Evolutionary conservation across 108 stramenopile genomes (phyloP).

Genomic region (Aurantiochytrium sp.): DNA sequence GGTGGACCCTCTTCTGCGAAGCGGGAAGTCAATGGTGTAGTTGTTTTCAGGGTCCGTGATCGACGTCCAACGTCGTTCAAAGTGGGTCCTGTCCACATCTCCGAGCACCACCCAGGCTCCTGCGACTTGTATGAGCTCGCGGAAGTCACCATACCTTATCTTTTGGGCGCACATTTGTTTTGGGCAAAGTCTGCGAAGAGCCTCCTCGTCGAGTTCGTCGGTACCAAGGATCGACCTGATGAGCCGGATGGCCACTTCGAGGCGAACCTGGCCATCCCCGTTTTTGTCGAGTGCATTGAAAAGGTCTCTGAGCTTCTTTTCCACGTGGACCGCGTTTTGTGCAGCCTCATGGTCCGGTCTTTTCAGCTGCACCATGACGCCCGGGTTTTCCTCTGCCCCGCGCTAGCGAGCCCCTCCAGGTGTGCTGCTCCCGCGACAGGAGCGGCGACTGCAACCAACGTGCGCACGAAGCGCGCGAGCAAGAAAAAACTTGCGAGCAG

Average conservation of each 20-base stretch:
- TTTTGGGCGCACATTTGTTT: not conserved
- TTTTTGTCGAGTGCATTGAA: not conserved
- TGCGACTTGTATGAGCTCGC: not conserved
- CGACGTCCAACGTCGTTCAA: constrained; percentile 9
- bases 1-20: not conserved
- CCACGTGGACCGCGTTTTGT: not conserved
- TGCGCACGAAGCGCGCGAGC: too few species aligned
- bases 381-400: too few species aligned
- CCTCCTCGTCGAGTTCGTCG: not conserved
- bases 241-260: not conserved
- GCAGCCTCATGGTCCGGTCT: not conserved
- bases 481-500: too few species aligned
- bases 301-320: not conserved
- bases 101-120: not conserved
- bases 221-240: not conserved
- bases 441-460: too few species aligned
- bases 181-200: not conserved
- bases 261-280: not conserved
- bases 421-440: too few species aligned
- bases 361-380: not conserved
- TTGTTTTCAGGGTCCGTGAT: constrained; percentile 5
- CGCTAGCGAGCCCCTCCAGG: too few species aligned
- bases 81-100: not conserved
- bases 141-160: not conserved
- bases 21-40: not conserved